Evolutionary conservation across 2,329 filamentous ascomycete species (phyloP).

Genomic region (Nemania sp.): DNA sequence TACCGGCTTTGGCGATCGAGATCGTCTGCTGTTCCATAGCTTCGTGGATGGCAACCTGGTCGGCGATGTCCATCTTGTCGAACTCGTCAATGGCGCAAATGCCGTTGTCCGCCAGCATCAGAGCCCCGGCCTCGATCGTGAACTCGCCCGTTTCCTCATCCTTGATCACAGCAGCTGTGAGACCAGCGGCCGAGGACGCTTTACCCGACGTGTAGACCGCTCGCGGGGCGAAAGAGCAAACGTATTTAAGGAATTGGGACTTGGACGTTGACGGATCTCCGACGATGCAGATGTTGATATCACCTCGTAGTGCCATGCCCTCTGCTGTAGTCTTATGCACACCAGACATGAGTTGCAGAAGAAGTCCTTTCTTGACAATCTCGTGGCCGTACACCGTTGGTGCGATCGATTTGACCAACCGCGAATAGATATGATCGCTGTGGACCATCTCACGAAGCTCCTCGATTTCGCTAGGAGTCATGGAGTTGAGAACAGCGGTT

Average conservation of each 20-base stretch:
- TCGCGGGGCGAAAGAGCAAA: constrained; percentile 94
- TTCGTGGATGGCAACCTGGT: constrained; percentile 99
- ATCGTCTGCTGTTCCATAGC: constrained; percentile 99
- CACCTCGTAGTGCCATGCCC: constrained; percentile 92
- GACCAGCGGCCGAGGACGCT: constrained; percentile 93
- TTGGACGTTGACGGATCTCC: constrained; percentile 97
- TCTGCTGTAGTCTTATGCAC: constrained; percentile 90
- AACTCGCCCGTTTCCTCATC: constrained; percentile 99
- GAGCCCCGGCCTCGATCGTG: constrained; percentile 95
- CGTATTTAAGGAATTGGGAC: constrained; percentile 97
- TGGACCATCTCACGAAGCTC: constrained; percentile 94
- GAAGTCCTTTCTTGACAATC: constrained; percentile 94
- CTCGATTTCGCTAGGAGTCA: constrained; percentile 85
- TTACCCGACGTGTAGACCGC: constrained; percentile 98
- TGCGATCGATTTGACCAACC: constrained; percentile 89
- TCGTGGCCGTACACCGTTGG: constrained; percentile 98
- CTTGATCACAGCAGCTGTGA: constrained; percentile 95
- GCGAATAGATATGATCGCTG: constrained; percentile 90
- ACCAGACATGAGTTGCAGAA: constrained; percentile 95
- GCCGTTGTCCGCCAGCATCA: constrained; percentile 96
- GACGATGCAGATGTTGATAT: constrained; percentile 98
- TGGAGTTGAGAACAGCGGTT: constrained; percentile 81
- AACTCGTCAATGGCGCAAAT: constrained; percentile 99
- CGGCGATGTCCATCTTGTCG: constrained; percentile 98
- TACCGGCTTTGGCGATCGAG: constrained; percentile 96